Evolutionary conservation across 2,329 filamentous ascomycete genomes (phyloP).

Genomic region (Nemania diffusa): DNA sequence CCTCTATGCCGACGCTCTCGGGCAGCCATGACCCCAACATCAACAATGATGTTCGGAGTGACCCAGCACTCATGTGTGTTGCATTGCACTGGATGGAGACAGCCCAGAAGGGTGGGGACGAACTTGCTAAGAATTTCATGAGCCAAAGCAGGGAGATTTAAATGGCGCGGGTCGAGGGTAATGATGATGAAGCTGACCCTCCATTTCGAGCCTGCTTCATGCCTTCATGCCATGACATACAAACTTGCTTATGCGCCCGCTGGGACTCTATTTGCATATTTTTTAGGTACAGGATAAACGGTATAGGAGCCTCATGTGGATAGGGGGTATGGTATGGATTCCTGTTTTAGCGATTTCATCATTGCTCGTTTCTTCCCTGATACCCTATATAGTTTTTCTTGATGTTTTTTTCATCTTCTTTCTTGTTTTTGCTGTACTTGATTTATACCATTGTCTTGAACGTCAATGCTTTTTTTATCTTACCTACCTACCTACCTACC

Average conservation of each 20-base stretch:
- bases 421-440: background rate
- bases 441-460: background rate
- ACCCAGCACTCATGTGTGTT: conserved; percentile 90
- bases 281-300: conserved; percentile 29
- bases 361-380: conserved; percentile 30
- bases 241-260: conserved; percentile 1
- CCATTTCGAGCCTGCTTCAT: background rate
- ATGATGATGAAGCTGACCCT: conserved; percentile 27
- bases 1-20: conserved; percentile 39
- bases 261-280: conserved; percentile 17
- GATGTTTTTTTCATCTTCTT: conserved; percentile 1
- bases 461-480: background rate
- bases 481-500: conserved; percentile 5
- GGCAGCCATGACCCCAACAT: conserved; percentile 48
- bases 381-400: conserved; percentile 35
- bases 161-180: conserved; percentile 37
- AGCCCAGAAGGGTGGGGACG: conserved; percentile 85
- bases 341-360: conserved; percentile 33
- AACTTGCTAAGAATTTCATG: conserved; percentile 83
- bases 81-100: conserved; percentile 98
- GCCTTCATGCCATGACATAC: background rate
- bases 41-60: conserved; percentile 70
- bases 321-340: conserved; percentile 24
- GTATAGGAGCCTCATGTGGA: conserved; percentile 27
- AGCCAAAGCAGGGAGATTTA: conserved; percentile 66